phyloP scores from a whole-genome alignment of 2,329 filamentous ascomycete species.

The Corinectria fuckeliana region DNA sequence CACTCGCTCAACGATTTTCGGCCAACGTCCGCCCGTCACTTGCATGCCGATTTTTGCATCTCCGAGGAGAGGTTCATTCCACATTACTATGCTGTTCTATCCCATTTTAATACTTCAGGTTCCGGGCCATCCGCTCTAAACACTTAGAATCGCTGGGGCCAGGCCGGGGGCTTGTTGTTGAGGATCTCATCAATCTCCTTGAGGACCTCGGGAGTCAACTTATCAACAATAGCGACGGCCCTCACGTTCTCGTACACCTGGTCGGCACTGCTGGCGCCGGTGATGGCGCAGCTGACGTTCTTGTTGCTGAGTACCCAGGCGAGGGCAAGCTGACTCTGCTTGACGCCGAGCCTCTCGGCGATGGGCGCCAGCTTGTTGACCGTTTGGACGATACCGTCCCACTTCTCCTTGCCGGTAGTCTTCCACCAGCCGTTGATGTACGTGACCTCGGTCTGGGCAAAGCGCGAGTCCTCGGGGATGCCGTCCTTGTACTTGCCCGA shows the following conservation, averaged over 20 bases:
- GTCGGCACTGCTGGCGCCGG: conserved; percentile 62
- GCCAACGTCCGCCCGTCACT: conserved; percentile 1
- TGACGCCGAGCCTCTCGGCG: conserved; percentile 68
- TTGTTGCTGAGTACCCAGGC: conserved; percentile 69
- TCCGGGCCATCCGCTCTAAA: background rate
- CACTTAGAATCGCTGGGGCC: conserved; percentile 44
- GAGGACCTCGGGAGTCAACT: conserved; percentile 65
- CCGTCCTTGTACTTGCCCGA: conserved; percentile 73
- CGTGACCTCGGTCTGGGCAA: conserved; percentile 61
- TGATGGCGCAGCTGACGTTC: conserved; percentile 67
- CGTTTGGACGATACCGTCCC: conserved; percentile 63
- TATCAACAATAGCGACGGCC: conserved; percentile 59
- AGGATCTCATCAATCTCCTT: conserved; percentile 65
- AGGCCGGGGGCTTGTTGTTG: conserved; percentile 61
- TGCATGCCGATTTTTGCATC: background rate
- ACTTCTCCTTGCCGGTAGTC: conserved; percentile 57
- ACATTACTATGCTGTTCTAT: background rate
- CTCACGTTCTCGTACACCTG: conserved; percentile 67
- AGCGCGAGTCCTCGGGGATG: conserved; percentile 64
- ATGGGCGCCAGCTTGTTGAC: conserved; percentile 67
- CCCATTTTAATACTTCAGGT: background rate
- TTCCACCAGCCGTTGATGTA: conserved; percentile 62
- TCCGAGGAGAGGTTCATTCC: conserved; percentile 6
- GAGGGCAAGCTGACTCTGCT: conserved; percentile 61
- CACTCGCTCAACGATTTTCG: background rate